These are phyloP conservation scores for Xylaria cubensis DNA, from an alignment of 495 filamentous ascomycete genomes.

Conservation along the genomic window DNA sequence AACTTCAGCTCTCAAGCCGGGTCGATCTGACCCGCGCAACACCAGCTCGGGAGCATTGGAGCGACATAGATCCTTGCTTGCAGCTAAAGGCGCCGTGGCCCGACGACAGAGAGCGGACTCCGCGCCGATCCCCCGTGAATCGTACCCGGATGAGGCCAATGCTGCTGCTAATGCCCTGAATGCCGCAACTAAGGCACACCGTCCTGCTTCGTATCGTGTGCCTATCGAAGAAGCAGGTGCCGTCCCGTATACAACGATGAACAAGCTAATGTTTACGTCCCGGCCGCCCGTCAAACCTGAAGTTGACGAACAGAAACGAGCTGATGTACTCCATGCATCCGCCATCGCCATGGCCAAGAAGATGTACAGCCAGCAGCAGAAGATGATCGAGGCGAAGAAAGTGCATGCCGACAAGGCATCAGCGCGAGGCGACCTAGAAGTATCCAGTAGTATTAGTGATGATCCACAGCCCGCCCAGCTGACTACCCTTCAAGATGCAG, in stretches of 20 bases:
- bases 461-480: slow-evolving; percentile 48
- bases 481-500: slow-evolving; percentile 77
- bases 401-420: slow-evolving; percentile 38
- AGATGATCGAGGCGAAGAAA: slow-evolving; percentile 51
- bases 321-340: slow-evolving; percentile 77
- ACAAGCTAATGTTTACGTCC: slow-evolving; percentile 74
- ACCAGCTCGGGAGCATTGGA: slow-evolving; percentile 30
- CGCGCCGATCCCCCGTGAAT: slow-evolving; percentile 55
- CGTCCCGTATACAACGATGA: slow-evolving; percentile 55
- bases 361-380: slow-evolving; percentile 75
- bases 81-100: slow-evolving; percentile 76
- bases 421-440: slow-evolving; percentile 38
- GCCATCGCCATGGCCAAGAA: slow-evolving; percentile 86
- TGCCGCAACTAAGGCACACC: slow-evolving; percentile 67
- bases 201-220: slow-evolving; percentile 43
- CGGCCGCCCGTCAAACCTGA: slow-evolving; percentile 75
- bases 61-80: slow-evolving; percentile 66
- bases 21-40: slow-evolving; percentile 27
- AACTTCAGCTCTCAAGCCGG: slow-evolving; percentile 57
- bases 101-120: slow-evolving; percentile 72
- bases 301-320: slow-evolving; percentile 72
- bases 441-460: slow-evolving; percentile 40
- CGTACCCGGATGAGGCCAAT: slow-evolving; percentile 65
- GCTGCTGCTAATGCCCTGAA: slow-evolving; percentile 69
- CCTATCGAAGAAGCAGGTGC: slow-evolving; percentile 48